Evolutionary conservation across 805 yeast species (phyloP).

Genomic region (Wickerhamiella azymoides): DNA sequence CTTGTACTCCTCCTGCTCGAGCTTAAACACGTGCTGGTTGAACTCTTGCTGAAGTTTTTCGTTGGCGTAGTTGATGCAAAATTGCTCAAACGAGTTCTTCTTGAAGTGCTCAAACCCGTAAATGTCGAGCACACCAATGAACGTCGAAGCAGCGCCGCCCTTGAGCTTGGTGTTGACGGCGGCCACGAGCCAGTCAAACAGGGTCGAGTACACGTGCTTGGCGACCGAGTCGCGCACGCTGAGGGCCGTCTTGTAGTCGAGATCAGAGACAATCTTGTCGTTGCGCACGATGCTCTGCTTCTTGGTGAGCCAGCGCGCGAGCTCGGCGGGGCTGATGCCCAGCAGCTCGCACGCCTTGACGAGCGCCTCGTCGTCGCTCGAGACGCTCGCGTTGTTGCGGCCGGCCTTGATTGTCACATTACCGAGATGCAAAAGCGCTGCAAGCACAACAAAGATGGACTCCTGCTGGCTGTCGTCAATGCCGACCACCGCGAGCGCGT

Average conservation of each 20-base stretch:
- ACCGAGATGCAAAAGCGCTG: slow-evolving; percentile 86
- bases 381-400: slow-evolving; percentile 65
- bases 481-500: slow-evolving; percentile 71
- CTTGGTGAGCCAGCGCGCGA: slow-evolving; percentile 85
- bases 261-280: slow-evolving; percentile 76
- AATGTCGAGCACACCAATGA: slow-evolving; percentile 93
- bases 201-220: slow-evolving; percentile 78
- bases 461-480: slow-evolving; percentile 43
- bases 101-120: slow-evolving; percentile 96
- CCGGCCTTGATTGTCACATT: slow-evolving; percentile 78
- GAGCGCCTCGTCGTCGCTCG: slow-evolving; percentile 77
- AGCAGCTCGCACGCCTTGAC: slow-evolving; percentile 71
- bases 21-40: slow-evolving; percentile 91
- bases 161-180: slow-evolving; percentile 62
- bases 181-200: slow-evolving; percentile 90
- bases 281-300: slow-evolving; percentile 86
- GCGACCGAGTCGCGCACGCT: slow-evolving; percentile 97
- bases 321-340: slow-evolving; percentile 57
- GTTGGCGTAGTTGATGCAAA: slow-evolving; percentile 92
- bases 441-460: slow-evolving; percentile 61
- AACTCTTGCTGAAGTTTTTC: slow-evolving; percentile 96
- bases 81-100: slow-evolving; percentile 89
- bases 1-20: slow-evolving; percentile 91
- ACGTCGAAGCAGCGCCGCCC: slow-evolving; percentile 45
- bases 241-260: slow-evolving; percentile 67